A percentile compares a stretch with the other conserved stretches of the same genome.
Evolutionary conservation across 345 rosid species (phyloP).

Genomic region (Garcia nutans): DNA sequence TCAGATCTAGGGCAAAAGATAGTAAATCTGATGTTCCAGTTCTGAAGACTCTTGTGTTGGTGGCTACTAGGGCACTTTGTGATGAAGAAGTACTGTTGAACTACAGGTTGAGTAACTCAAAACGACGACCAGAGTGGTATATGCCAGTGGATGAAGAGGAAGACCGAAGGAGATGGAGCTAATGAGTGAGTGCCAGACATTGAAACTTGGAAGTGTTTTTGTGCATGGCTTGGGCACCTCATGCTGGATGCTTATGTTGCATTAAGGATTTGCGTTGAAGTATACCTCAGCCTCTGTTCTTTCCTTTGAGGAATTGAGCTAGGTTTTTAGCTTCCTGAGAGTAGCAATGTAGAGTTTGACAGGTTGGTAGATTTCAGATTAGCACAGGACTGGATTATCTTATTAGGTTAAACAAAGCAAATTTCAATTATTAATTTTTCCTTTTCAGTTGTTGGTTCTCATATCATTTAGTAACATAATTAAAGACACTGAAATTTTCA

Average conservation of each 20-base stretch:
- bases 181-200: conserved; percentile 1
- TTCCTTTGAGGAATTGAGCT: too few species aligned
- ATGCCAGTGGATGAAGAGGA: conserved; percentile 77
- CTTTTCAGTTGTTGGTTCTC: too few species aligned
- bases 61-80: conserved; percentile 65
- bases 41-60: conserved; percentile 68
- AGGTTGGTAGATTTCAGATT: too few species aligned
- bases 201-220: background rate
- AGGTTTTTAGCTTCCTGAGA: too few species aligned
- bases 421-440: too few species aligned
- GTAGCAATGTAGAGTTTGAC: too few species aligned
- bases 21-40: conserved; percentile 34
- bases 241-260: background rate
- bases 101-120: conserved; percentile 65
- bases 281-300: background rate
- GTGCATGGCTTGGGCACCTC: background rate
- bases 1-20: conserved; percentile 34
- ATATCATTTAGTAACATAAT: too few species aligned
- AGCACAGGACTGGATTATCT: too few species aligned
- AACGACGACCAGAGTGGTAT: conserved; percentile 72
- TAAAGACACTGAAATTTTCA: too few species aligned
- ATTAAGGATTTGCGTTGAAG: background rate
- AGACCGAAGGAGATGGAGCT: conserved; percentile 68
- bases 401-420: too few species aligned
- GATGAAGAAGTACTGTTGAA: conserved; percentile 77